phyloP scores from a whole-genome alignment of 306 rosid species.

The Malus orientalis region DNA sequence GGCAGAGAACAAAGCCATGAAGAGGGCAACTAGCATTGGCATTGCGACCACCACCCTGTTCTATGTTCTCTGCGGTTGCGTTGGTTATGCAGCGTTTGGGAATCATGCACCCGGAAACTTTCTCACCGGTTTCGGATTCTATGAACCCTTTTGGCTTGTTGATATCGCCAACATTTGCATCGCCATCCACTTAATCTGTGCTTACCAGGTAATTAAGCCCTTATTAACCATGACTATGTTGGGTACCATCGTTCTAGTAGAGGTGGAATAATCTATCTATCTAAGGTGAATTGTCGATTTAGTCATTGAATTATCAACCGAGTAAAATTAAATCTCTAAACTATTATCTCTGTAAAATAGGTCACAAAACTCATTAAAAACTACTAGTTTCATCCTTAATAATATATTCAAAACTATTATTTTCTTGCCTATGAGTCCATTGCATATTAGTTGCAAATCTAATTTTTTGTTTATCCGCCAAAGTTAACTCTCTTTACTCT shows the following conservation, averaged over 20 bases:
- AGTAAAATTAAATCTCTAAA: too few species aligned
- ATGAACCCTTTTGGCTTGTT: conserved; percentile 92
- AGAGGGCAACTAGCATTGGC: conserved; percentile 70
- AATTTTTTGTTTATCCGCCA: too few species aligned
- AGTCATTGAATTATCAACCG: too few species aligned
- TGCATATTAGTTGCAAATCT: too few species aligned
- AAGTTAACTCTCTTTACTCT: too few species aligned
- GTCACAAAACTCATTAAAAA: too few species aligned
- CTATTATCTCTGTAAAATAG: too few species aligned
- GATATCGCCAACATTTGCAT: conserved; percentile 87
- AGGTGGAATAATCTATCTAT: neutral
- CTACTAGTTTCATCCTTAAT: too few species aligned
- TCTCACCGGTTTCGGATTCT: conserved; percentile 98
- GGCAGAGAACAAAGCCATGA: conserved; percentile 81
- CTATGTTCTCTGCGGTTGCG: conserved; percentile 71
- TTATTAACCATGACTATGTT: neutral
- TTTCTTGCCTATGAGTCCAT: too few species aligned
- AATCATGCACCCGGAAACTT: conserved; percentile 90
- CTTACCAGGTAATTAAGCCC: conserved; percentile 65
- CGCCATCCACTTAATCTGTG: conserved; percentile 77
- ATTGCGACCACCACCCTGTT: conserved; percentile 70
- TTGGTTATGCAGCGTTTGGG: conserved; percentile 96
- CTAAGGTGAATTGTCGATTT: too few species aligned
- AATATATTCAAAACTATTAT: too few species aligned
- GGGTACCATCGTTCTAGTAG: neutral